Evolutionary conservation across 2,329 filamentous ascomycete species (phyloP).

Genomic region (Fusarium camptoceras): DNA sequence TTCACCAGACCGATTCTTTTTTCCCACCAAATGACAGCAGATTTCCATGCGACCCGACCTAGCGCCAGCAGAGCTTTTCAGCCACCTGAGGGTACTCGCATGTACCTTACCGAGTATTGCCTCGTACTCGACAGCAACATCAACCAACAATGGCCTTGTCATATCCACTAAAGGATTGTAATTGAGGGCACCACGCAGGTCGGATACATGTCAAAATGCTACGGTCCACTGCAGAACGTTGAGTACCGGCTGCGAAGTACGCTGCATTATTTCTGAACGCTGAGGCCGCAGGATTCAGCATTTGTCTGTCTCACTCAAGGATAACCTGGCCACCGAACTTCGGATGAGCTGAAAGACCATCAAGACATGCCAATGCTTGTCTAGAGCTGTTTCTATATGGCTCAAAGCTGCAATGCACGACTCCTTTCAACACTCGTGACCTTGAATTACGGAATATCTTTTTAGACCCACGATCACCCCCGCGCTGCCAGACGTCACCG

Average conservation of each 20-base stretch:
- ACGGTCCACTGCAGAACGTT: conserved; percentile 18
- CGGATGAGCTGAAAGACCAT: neutral
- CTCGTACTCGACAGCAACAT: conserved; percentile 1
- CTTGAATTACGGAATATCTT: conserved; percentile 23
- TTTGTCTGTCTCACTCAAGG: conserved; percentile 20
- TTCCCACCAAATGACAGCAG: conserved; percentile 21
- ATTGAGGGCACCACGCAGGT: neutral
- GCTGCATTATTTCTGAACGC: conserved; percentile 8
- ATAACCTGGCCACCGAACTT: neutral
- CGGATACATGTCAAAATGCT: conserved; percentile 25
- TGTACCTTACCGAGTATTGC: neutral
- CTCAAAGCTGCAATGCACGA: conserved; percentile 16
- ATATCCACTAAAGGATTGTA: conserved; percentile 7
- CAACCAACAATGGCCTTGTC: conserved; percentile 7
- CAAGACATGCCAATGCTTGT: conserved; percentile 23
- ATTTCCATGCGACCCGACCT: conserved; percentile 14
- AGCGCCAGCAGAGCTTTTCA: conserved; percentile 35
- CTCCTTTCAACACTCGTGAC: conserved; percentile 37
- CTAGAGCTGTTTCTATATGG: conserved; percentile 8
- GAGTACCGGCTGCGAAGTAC: conserved; percentile 18
- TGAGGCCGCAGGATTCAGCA: neutral
- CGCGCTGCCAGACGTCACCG: conserved; percentile 43
- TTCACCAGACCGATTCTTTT: conserved; percentile 43
- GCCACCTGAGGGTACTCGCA: conserved; percentile 16
- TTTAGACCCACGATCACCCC: conserved; percentile 24